Evolutionary conservation across 768 basidiomycete species (phyloP), one percentile per base, ranked within the genome.

Genomic region (Xerocomus potaroensis): DNA sequence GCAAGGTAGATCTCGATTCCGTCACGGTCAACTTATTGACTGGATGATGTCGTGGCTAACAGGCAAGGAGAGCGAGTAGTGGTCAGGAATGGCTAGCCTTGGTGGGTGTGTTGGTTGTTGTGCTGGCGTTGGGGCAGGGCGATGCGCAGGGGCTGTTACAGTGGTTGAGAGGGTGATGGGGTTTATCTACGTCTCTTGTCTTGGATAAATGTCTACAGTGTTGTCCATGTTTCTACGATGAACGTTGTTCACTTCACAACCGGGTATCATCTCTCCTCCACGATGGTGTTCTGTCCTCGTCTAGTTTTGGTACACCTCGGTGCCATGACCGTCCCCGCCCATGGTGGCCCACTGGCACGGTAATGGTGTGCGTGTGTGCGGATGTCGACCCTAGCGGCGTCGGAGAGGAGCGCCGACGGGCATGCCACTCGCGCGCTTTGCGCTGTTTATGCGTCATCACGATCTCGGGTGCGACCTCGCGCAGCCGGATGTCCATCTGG

Each of bases 361-460:
- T 27, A 11, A 11, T 12, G 35, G 3, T 11, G 36, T 5, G 14
- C 22, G 23, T 24, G 22, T 12, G 11, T 19, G 22, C 5, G 5
- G 15, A 32, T 34, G 33, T 7, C 2, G 3, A 10, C 9, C 18
- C 33, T 16, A 3, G 26, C 11, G 34, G 19, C 18, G 26, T 18
- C 2, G 27, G 9, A 8, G 39, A 3, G 12, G 27, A 11, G 3
- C 9, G 22, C 22, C 49, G 48, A 7, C 51, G 57, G 9, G 41
- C 43, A 11, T 43, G 49, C 64, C 64, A 65, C 5, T 41, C 55
- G 15, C 18, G 12, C 18, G 66, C 44, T 26, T 61, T 66, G 52
- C 61, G 64, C 40, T 52, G 61, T 39, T 34, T 64, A 10, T 53
- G 53, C 24, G 50, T 58, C 50, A 45, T 54, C 23, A 67, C 38